Evolutionary conservation across 2,329 filamentous ascomycete genomes (phyloP).

Genomic region (Fusarium drepaniforme): DNA sequence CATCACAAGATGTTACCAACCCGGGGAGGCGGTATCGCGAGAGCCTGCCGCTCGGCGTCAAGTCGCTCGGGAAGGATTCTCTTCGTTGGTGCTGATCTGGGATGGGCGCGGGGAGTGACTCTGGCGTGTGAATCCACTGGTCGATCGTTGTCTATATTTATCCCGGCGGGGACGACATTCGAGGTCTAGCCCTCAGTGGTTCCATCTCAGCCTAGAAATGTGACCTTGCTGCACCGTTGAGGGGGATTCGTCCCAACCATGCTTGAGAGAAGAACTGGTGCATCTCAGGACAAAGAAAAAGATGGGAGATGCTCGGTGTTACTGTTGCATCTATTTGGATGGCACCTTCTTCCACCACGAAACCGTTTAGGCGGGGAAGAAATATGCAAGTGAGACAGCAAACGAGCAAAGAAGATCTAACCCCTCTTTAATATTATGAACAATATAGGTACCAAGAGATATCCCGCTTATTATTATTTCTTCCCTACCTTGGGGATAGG

Average conservation of each 20-base stretch:
- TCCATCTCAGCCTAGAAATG: conserved; percentile 12
- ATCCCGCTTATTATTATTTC: background rate
- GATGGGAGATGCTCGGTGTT: background rate
- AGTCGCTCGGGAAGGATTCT: conserved; percentile 8
- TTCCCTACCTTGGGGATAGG: background rate
- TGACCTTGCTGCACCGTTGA: conserved; percentile 6
- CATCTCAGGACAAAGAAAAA: background rate
- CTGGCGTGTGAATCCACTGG: conserved; percentile 16
- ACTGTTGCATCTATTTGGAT: background rate
- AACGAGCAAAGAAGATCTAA: background rate
- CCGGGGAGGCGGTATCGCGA: conserved; percentile 3
- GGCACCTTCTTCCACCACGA: background rate
- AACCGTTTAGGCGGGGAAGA: background rate
- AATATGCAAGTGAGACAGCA: background rate
- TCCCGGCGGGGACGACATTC: conserved; percentile 7
- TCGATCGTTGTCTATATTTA: conserved; percentile 35
- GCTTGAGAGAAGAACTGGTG: background rate
- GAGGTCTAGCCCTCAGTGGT: conserved; percentile 3
- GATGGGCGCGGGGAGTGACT: conserved; percentile 24
- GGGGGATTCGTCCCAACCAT: background rate
- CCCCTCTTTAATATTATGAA: background rate
- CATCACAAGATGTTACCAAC: conserved; percentile 3
- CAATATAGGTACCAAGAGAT: background rate
- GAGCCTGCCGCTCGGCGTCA: conserved; percentile 9
- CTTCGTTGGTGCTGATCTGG: conserved; percentile 17